A percentile compares a stretch with the other conserved stretches of the same genome.
These are phyloP conservation scores for Tylopilus plumbeoviolaceoides DNA, from an alignment of 768 basidiomycete species.

Conservation along the genomic window DNA sequence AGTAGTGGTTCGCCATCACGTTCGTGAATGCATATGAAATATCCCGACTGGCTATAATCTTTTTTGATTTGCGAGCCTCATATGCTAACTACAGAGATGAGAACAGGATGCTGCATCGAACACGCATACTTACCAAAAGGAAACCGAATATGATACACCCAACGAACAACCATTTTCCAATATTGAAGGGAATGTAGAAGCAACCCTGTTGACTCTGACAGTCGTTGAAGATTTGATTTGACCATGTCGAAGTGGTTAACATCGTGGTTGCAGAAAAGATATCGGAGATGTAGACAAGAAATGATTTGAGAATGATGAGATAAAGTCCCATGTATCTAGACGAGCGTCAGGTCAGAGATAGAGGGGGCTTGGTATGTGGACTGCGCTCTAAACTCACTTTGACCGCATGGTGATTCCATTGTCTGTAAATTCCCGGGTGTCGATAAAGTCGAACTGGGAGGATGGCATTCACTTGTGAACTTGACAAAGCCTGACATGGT, in stretches of 20 bases:
- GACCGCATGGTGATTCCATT: constrained; percentile 82
- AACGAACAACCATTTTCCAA: constrained; percentile 95
- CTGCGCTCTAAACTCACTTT: constrained; percentile 51
- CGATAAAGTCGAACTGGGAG: constrained; percentile 91
- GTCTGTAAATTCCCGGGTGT: constrained; percentile 88
- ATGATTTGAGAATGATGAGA: constrained; percentile 88
- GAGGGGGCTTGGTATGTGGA: background rate
- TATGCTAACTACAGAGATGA: constrained; percentile 66
- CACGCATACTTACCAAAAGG: constrained; percentile 59
- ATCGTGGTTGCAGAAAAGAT: constrained; percentile 97
- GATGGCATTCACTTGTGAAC: background rate
- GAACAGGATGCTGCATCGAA: background rate
- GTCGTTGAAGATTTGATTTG: constrained; percentile 82
- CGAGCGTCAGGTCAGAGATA: constrained; percentile 8
- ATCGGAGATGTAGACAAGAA: constrained; percentile 96
- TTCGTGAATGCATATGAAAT: constrained; percentile 99
- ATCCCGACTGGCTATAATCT: constrained; percentile 92
- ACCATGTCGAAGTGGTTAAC: constrained; percentile 88
- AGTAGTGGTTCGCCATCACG: constrained; percentile 94
- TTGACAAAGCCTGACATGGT: constrained; percentile 11
- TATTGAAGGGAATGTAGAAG: constrained; percentile 80
- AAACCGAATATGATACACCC: constrained; percentile 99
- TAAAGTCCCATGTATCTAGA: constrained; percentile 90
- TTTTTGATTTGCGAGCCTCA: constrained; percentile 87
- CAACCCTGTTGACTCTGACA: constrained; percentile 65